These are phyloP conservation scores for Phytomonas sp. DNA, from an alignment of 208 protist species.

Conservation along the genomic window DNA sequence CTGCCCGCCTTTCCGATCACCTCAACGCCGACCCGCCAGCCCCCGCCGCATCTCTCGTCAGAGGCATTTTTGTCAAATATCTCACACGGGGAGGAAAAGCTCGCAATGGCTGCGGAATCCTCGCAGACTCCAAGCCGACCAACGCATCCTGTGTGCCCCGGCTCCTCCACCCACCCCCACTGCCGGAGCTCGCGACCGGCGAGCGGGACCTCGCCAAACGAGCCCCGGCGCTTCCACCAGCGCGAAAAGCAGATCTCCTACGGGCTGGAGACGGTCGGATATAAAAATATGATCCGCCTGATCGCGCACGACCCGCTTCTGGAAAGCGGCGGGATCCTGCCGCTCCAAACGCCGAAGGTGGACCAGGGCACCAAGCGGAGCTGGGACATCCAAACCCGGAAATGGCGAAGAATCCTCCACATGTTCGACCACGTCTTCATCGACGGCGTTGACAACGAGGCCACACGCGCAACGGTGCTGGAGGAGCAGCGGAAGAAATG, in stretches of 20 bases:
- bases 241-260: conserved; percentile 76
- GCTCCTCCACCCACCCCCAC: too few species aligned
- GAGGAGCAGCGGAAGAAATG: conserved; percentile 73
- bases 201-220: conserved; percentile 44
- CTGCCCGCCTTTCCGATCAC: too few species aligned
- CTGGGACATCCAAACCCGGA: conserved; percentile 80
- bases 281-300: conserved; percentile 74
- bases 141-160: too few species aligned
- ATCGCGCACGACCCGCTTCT: conserved; percentile 69
- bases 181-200: too few species aligned
- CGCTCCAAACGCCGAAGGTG: conserved; percentile 50
- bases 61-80: too few species aligned
- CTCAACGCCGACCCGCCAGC: too few species aligned
- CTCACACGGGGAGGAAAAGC: too few species aligned
- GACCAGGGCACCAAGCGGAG: conserved; percentile 56
- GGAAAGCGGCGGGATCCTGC: conserved; percentile 58
- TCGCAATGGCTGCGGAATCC: too few species aligned
- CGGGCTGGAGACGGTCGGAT: conserved; percentile 70
- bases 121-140: too few species aligned
- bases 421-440: conserved; percentile 88
- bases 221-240: conserved; percentile 48
- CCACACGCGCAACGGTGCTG: conserved; percentile 20
- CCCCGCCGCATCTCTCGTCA: too few species aligned
- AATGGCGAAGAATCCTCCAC: conserved; percentile 80
- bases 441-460: conserved; percentile 55